A percentile compares a stretch with the other conserved stretches of the same genome.
Conservation (phyloP, 2,329 filamentous ascomycete species). For the Ascochyta fabae region DNA sequence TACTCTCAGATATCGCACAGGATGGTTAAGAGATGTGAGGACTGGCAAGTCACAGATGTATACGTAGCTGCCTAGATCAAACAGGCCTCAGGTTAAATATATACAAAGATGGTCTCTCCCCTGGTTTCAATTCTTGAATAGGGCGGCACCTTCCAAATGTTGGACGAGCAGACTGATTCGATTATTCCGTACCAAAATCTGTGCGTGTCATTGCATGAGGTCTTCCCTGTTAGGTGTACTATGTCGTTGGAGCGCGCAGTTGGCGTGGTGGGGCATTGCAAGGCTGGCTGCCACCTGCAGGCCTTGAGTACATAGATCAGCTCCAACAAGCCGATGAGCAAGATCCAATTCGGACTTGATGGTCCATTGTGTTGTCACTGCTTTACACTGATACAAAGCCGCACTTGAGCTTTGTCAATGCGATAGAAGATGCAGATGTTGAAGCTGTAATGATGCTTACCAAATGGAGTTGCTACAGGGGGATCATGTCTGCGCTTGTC, state of each 20-base stretch:
- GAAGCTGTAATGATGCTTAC: neutral
- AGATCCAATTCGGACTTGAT: neutral
- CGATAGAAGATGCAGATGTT: neutral
- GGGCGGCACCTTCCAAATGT: neutral
- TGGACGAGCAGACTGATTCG: neutral
- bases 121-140: neutral
- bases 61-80: neutral
- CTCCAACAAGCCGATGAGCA: neutral
- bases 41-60: neutral
- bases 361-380: neutral
- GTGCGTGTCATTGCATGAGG: neutral
- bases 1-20: neutral
- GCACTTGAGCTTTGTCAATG: neutral
- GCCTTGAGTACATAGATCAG: neutral
- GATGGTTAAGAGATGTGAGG: neutral
- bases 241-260: slow-evolving; percentile 9
- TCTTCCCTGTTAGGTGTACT: neutral
- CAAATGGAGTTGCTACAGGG: neutral
- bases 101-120: neutral
- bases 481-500: neutral
- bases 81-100: neutral
- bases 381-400: too few species aligned
- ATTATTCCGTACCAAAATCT: neutral
- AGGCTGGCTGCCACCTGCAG: neutral
- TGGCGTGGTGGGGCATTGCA: neutral